Evolutionary conservation across 345 rosid species (phyloP).

Genomic region (Geranium rotundifolium): DNA sequence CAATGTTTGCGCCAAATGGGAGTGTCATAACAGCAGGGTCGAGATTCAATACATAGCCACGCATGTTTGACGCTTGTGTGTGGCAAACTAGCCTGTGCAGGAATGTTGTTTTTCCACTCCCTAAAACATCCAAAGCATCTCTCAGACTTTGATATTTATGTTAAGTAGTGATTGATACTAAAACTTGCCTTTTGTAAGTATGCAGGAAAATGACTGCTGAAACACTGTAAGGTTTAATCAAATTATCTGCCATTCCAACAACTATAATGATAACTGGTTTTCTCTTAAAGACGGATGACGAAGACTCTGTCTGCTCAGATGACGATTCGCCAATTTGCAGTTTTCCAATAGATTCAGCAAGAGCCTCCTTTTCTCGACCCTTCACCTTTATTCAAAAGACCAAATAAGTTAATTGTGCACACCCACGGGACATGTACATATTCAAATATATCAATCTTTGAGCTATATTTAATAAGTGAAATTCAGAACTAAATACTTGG

Average conservation of each 20-base stretch:
- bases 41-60: slow-evolving; percentile 20
- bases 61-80: slow-evolving; percentile 19
- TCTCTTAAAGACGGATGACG: slow-evolving; percentile 11
- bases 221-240: background rate
- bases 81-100: slow-evolving; percentile 21
- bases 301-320: too few species aligned
- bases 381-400: slow-evolving; percentile 2
- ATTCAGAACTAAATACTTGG: too few species aligned
- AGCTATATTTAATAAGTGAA: too few species aligned
- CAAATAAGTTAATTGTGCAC: background rate
- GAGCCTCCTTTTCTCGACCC: slow-evolving; percentile 14
- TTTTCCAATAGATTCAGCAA: slow-evolving; percentile 6
- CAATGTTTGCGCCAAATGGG: slow-evolving; percentile 21
- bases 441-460: background rate
- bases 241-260: slow-evolving; percentile 17
- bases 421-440: background rate
- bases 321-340: slow-evolving; percentile 1
- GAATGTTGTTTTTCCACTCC: slow-evolving; percentile 18
- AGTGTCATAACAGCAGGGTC: slow-evolving; percentile 22
- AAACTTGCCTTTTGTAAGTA: background rate
- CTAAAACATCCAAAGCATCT: slow-evolving; percentile 3
- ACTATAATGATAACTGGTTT: slow-evolving; percentile 20
- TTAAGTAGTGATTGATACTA: too few species aligned
- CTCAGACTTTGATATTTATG: background rate
- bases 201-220: background rate